Base-by-base conservation (phyloP, 2,329 filamentous ascomycete species). In the Zasmidium cellare region DNA sequence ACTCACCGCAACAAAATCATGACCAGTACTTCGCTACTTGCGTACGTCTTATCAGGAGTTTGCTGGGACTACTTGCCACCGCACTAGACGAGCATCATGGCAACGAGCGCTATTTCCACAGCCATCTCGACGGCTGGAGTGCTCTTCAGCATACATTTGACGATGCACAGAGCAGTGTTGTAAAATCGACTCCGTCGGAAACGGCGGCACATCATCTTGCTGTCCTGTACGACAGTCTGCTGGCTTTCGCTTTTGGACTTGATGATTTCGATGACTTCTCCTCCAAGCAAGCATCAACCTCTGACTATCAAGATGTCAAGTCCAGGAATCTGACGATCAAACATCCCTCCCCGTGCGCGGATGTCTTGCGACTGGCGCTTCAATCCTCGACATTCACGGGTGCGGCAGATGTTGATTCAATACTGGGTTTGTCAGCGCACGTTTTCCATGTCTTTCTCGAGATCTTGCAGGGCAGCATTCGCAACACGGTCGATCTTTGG, bases 61-160 rank as follows among this genome's bases (percentile, higher is more conserved):
- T 62, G 18, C 54, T 71, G 31, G 46, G 23, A 28, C 84, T 94
- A 14, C 77, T 97, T 24, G 87, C 89, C 1, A 87, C 88, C 49
- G 86, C 87, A 14, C 82, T 99, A 64, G 84, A 86, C 54, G 86
- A 86, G 47, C 92, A 97, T 73, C 82, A 88, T 48, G 93, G 92
- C 19, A 99, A 97, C 75, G 84, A 88, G 69, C 85, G 90, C 66
- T 97, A 93, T 77, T 97, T 97, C 72, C 84, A 86, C 58, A 87
- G 86, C 65, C 82, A 86, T 64, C 85, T 96, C 25, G 84, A 90
- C 58, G 87, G 93, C 2, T 96, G 91, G 87, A 82, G 86, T 63
- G 84, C 86, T 7, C 73, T 97, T 55, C 87, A 94, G 69, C 84
- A 90, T 69, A 84, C 84, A 5, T 82, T 92, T 76, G 84, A 83